Conservation (phyloP, 1,284 basidiomycete genomes). For the Trichosporon ovoides region DNA sequence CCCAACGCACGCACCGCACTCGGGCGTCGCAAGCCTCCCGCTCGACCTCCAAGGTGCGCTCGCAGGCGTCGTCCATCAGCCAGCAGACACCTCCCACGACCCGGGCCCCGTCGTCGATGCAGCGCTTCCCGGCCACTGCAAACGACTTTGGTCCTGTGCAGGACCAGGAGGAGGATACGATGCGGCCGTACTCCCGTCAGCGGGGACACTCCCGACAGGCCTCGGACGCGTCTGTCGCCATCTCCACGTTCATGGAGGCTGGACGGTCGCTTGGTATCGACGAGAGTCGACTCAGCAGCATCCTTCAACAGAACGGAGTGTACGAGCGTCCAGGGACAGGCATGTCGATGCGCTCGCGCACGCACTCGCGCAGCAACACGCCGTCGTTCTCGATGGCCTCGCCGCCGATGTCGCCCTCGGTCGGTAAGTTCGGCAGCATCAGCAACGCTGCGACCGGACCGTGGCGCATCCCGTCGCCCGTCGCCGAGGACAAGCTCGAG, state of each 20-base stretch:
- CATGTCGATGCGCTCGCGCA: slow-evolving; percentile 7
- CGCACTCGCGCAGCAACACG: slow-evolving; percentile 9
- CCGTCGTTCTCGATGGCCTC: slow-evolving; percentile 6
- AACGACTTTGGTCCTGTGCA: background rate
- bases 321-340: slow-evolving; percentile 9
- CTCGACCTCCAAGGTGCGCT: background rate
- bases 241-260: slow-evolving; percentile 35
- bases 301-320: slow-evolving; percentile 31
- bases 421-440: slow-evolving; percentile 10
- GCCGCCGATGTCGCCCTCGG: background rate
- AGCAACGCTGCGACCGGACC: background rate
- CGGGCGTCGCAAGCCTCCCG: background rate
- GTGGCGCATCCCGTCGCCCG: slow-evolving; percentile 12
- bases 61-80: background rate
- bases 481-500: slow-evolving; percentile 8
- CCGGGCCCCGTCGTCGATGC: background rate
- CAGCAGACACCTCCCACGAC: background rate
- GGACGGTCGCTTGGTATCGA: slow-evolving; percentile 37
- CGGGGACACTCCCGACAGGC: slow-evolving; percentile 13
- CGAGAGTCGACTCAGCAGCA: slow-evolving; percentile 34
- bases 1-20: background rate
- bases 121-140: background rate
- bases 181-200: background rate
- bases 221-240: slow-evolving; percentile 27
- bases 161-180: background rate